Evolutionary conservation across 1,139 yeast species (phyloP), one percentile per base, ranked within the genome.

Genomic region (Taphrina flavorubra): DNA sequence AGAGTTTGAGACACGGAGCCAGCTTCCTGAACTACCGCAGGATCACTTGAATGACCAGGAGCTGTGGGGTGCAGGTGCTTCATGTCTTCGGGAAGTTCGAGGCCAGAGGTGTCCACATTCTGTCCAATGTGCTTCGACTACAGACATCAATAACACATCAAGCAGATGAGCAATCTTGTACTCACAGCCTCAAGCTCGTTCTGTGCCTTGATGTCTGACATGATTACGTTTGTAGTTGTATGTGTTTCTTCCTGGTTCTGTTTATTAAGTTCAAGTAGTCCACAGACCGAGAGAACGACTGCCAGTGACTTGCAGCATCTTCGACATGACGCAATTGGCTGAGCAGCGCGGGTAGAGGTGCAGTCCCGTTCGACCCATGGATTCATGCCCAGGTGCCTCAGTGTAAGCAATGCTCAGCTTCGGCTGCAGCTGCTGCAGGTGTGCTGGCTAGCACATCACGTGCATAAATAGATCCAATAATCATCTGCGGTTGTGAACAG

Each of bases 151-250:
- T 39, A 18, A 6, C 34, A 11, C 10, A 6, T 18, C 7, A 20
- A 3, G 11, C 39, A 36, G 13, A 8, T 13, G 10, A n/a, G 37
- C 10, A n/a, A 10, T 11, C 14, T 39, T 20, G 6, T 16, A 39
- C 62, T 36, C n/a, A 58, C 62, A 14, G 67, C 67, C n/a, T 63
- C 55, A 39, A 53, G 53, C n/a, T 63, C 67, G 51, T 63, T 40
- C 47, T 44, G 60, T 6, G 59, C 51, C 36, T 55, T 53, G 44
- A 58, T 53, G 56, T 63, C 67, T 3, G 55, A 47, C 67, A 63
- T 63, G 31, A 13, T n/a, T 62, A 6, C 34, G 13, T 44, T 39
- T 39, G 14, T 39, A 25, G 31, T 25, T 25, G 31, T 25, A 4
- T 25, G 4, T 25, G 31, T 25, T 25, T 25, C 4, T 25, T 2